Evolutionary conservation across 1,284 basidiomycete species (phyloP).

Genomic region (Violaceomyces palustris): DNA sequence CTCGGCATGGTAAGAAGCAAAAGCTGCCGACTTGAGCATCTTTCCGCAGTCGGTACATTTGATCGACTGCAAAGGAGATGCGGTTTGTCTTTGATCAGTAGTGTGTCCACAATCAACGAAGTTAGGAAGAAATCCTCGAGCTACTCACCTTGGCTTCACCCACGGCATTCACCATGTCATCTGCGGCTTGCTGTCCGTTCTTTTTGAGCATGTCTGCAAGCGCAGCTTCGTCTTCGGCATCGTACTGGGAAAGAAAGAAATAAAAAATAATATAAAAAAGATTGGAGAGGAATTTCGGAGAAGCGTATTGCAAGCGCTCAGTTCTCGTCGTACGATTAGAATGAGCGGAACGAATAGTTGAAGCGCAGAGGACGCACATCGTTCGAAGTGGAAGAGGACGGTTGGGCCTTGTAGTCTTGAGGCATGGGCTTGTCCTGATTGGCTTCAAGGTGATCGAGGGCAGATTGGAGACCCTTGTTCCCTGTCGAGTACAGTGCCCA

Average conservation of each 20-base stretch:
- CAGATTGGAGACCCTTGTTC: conserved; percentile 38
- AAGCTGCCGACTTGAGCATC: conserved; percentile 66
- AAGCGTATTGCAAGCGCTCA: too few species aligned
- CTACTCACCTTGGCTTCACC: conserved; percentile 34
- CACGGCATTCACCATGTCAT: conserved; percentile 23
- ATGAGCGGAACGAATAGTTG: too few species aligned
- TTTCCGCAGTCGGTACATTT: conserved; percentile 49
- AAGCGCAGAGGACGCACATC: conserved; percentile 16
- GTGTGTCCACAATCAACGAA: background rate
- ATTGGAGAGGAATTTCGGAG: too few species aligned
- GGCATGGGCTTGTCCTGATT: conserved; percentile 44
- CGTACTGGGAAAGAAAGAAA: conserved; percentile 28
- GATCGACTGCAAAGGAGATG: conserved; percentile 25
- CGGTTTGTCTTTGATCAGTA: too few species aligned
- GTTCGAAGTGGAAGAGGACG: conserved; percentile 7
- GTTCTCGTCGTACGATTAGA: too few species aligned
- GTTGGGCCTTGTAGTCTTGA: conserved; percentile 20
- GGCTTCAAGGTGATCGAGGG: conserved; percentile 49
- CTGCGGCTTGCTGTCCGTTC: conserved; percentile 33
- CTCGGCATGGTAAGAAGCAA: conserved; percentile 90
- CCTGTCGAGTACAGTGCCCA: conserved; percentile 47
- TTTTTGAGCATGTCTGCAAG: conserved; percentile 31
- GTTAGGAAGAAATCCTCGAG: background rate
- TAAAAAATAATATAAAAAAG: too few species aligned
- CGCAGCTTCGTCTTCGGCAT: conserved; percentile 41